Percentiles rank a stretch among this genome's conserved stretches.
Conservation (phyloP, 108 stramenopile genomes). For the Craspedostauros australis region DNA sequence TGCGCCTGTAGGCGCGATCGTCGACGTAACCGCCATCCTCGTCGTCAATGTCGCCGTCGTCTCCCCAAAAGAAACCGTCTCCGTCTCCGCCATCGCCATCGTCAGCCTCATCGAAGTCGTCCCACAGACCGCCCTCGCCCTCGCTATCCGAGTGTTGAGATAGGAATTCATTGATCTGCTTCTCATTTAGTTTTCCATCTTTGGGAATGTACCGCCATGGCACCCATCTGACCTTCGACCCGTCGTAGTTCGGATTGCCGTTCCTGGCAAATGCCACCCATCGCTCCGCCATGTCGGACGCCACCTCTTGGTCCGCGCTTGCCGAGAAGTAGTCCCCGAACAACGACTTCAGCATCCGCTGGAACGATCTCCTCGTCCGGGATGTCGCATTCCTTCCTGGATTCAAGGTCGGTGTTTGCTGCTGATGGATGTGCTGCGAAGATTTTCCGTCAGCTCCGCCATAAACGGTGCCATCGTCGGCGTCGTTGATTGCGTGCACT, state of each 20-base stretch:
- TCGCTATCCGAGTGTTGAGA: slow-evolving; percentile 6
- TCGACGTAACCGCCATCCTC: slow-evolving; percentile 17
- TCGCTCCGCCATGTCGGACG: slow-evolving; percentile 50
- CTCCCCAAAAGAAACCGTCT: too few relatives aligned
- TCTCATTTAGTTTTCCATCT: slow-evolving; percentile 7
- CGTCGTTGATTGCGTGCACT: background rate
- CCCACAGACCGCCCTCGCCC: too few relatives aligned
- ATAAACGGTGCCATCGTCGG: background rate
- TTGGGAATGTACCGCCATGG: slow-evolving; percentile 47
- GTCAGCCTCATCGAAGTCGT: slow-evolving; percentile 4
- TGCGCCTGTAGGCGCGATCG: slow-evolving; percentile 13
- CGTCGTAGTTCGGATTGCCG: slow-evolving; percentile 56
- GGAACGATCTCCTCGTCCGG: too few relatives aligned
- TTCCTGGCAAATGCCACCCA: slow-evolving; percentile 52
- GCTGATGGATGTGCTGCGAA: too few relatives aligned
- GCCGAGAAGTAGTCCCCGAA: slow-evolving; percentile 63
- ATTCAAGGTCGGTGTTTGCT: background rate
- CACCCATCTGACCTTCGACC: slow-evolving; percentile 41
- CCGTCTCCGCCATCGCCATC: too few relatives aligned
- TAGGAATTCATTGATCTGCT: slow-evolving; percentile 3
- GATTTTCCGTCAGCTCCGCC: too few relatives aligned
- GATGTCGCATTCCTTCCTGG: slow-evolving; percentile 19
- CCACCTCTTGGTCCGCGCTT: slow-evolving; percentile 62
- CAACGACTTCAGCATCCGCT: slow-evolving; percentile 41
- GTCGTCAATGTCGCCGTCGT: background rate